Conservation (phyloP, 140 eudicot genomes). For the Erigeron philadelphicus region DNA sequence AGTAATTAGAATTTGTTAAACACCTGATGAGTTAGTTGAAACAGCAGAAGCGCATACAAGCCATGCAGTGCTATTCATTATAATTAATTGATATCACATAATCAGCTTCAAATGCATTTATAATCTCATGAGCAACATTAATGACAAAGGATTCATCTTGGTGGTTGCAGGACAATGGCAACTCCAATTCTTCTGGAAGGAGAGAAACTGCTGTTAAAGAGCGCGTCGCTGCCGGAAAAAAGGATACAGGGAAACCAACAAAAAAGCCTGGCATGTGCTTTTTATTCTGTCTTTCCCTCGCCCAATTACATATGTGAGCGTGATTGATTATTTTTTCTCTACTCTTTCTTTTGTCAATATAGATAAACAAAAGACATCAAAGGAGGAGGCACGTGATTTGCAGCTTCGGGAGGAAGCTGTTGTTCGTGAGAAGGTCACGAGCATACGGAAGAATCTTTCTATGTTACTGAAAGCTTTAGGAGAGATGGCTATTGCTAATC, state of each 20-base stretch:
- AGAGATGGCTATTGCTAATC: constrained; percentile 83
- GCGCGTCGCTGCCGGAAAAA: constrained; percentile 53
- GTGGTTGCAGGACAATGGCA: constrained; percentile 52
- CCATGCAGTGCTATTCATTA: too few relatives aligned
- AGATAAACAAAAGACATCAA: constrained; percentile 93
- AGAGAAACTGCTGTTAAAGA: constrained; percentile 52
- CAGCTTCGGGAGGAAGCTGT: constrained; percentile 77
- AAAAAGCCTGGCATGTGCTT: constrained; percentile 62
- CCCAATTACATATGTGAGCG: constrained; percentile 3
- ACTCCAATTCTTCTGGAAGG: constrained; percentile 47
- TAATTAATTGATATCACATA: too few relatives aligned
- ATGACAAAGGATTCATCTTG: constrained; percentile 15
- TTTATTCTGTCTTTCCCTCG: neutral
- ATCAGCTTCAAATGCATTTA: too few relatives aligned
- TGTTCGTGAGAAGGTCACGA: constrained; percentile 63
- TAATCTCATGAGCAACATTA: constrained; percentile 3
- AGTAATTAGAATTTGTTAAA: too few relatives aligned
- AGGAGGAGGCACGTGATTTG: constrained; percentile 96
- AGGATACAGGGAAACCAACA: constrained; percentile 54
- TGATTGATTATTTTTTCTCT: neutral
- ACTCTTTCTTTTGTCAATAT: constrained; percentile 18
- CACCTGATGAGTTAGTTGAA: too few relatives aligned
- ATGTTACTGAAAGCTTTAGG: constrained; percentile 83
- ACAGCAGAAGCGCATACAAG: too few relatives aligned
- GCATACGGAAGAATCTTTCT: constrained; percentile 64